A percentile compares a stretch with the other conserved stretches of the same genome.
Evolutionary conservation across 2,329 filamentous ascomycete species (phyloP).

Genomic region (Neofusicoccum parvum): DNA sequence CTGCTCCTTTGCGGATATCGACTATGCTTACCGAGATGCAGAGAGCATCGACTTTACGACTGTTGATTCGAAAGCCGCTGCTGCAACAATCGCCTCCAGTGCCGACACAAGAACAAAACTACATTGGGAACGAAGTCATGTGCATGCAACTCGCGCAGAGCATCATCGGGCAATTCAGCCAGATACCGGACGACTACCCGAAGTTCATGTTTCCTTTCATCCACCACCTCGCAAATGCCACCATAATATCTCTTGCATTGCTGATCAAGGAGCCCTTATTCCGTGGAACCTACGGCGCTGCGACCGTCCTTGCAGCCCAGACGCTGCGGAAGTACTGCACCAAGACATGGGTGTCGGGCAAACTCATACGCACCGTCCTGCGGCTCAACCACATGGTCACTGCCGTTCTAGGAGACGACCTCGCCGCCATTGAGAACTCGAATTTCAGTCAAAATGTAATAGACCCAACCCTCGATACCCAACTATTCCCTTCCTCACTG

Average conservation of each 20-base stretch:
- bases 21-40: background rate
- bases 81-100: background rate
- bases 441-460: background rate
- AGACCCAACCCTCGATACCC: background rate
- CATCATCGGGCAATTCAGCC: background rate
- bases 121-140: background rate
- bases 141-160: background rate
- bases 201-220: slow-evolving; percentile 1
- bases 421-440: background rate
- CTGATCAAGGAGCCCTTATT: background rate
- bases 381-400: background rate
- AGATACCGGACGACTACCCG: background rate
- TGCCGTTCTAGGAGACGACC: background rate
- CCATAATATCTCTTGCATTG: background rate
- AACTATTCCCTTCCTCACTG: too few relatives aligned
- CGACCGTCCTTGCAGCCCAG: background rate
- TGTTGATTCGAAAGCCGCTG: background rate
- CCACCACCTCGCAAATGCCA: background rate
- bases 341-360: background rate
- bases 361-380: background rate
- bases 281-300: background rate
- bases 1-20: background rate
- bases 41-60: background rate
- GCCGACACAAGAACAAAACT: background rate
- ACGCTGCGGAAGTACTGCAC: background rate